phyloP scores from a whole-genome alignment of 2,329 filamentous ascomycete species.

The Penicillium sp. region DNA sequence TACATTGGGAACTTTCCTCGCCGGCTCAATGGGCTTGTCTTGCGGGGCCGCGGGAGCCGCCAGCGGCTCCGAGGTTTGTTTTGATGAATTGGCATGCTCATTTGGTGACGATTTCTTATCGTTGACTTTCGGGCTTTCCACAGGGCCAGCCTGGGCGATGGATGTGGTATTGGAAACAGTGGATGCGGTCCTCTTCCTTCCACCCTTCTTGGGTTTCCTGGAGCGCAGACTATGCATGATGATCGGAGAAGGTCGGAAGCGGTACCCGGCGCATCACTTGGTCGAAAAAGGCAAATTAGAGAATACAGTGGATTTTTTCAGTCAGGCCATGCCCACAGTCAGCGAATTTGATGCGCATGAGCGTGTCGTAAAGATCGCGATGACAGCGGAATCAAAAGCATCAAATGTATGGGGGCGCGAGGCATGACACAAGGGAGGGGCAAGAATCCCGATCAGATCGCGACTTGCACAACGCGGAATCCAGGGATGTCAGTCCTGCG shows the following conservation, averaged over 20 bases:
- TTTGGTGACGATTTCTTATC: conserved; percentile 18
- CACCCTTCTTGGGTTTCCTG: conserved; percentile 34
- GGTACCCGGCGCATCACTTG: conserved; percentile 16
- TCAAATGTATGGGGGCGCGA: conserved; percentile 17
- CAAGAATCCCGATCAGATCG: conserved; percentile 22
- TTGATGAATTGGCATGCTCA: conserved; percentile 17
- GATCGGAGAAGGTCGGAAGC: conserved; percentile 20
- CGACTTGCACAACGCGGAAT: conserved; percentile 22
- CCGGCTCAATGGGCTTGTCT: conserved; percentile 17
- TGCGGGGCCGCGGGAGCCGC: conserved; percentile 10
- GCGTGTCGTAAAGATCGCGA: conserved; percentile 1
- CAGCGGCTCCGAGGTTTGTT: conserved; percentile 22
- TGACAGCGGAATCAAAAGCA: conserved; percentile 12
- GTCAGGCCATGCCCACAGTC: conserved; percentile 10
- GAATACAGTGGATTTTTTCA: conserved; percentile 2
- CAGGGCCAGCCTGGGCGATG: conserved; percentile 23
- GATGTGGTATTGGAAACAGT: conserved; percentile 27
- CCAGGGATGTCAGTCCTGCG: conserved; percentile 19
- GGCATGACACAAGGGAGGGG: conserved; percentile 26
- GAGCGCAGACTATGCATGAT: conserved; percentile 33
- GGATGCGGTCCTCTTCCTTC: conserved; percentile 29
- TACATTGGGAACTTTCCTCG: conserved; percentile 37
- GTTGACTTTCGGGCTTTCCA: conserved; percentile 20
- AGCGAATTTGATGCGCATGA: conserved; percentile 10
- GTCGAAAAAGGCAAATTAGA: not conserved